These are phyloP conservation scores for Aspergillus novoparasiticus DNA, from an alignment of 2,329 filamentous ascomycete genomes.

Conservation along the genomic window DNA sequence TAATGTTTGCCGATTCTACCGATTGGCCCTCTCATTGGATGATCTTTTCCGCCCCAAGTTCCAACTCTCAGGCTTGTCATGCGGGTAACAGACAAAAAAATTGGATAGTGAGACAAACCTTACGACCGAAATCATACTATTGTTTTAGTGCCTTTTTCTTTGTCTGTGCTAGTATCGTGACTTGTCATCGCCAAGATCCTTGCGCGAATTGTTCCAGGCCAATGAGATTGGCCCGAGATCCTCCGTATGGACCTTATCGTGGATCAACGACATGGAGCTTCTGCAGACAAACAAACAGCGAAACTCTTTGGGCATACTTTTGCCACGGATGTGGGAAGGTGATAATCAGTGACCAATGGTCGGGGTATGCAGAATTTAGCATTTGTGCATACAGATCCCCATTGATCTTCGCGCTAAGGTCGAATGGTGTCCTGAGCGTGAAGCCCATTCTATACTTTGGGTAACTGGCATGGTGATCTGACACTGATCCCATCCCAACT, in stretches of 20 bases:
- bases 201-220: neutral
- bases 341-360: neutral
- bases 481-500: neutral
- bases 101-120: neutral
- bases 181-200: neutral
- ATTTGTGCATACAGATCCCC: neutral
- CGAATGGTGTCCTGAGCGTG: neutral
- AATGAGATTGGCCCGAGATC: neutral
- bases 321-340: neutral
- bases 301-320: neutral
- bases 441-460: neutral
- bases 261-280: neutral
- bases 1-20: neutral
- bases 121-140: neutral
- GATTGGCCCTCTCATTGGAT: neutral
- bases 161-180: neutral
- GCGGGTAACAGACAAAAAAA: neutral
- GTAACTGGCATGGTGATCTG: neutral
- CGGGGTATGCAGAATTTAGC: neutral
- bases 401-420: neutral
- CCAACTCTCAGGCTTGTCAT: neutral
- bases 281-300: neutral
- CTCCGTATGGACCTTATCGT: neutral
- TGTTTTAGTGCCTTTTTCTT: slow-evolving; percentile 2
- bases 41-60: neutral